Evolutionary conservation across 2,329 filamentous ascomycete species (phyloP), one percentile per base, ranked within the genome.

Genomic region (Penicillium italicum): DNA sequence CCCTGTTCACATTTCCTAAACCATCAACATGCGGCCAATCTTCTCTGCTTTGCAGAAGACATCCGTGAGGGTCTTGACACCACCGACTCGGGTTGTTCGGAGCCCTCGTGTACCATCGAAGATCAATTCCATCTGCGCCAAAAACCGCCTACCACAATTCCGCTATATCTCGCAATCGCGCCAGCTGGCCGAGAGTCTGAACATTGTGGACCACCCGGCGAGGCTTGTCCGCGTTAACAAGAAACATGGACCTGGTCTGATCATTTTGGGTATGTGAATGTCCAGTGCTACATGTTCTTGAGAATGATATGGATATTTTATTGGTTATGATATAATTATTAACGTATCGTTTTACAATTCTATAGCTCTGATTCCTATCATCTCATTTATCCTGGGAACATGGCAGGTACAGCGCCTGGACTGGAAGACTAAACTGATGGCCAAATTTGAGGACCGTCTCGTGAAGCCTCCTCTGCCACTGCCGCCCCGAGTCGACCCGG

Each of bases 321-420:
- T 1, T 37, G 18, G 9, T n/a, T 37, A 8, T 10, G 43, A 36
- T 20, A 51, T 24, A 48, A 43, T 28, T 9, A 26, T 55, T 66
- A 44, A 63, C 42, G 18, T n/a, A 22, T 40, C 11, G 10, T 38
- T 36, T n/a, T 44, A 20, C 14, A 18, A 16, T n/a, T n/a, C 4
- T 50, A 34, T 47, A 76, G 90, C 90, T 38, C 76, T 96, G 50
- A 97, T 99, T 67, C 94, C 94, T 46, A 76, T 96, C 57, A 97
- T 92, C 1, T 91, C 94, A 11, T 96, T 99, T 74, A 79, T 81
- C 52, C 85, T 99, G 16, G 94, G 94, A 30, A 90, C 90, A 61
- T 99, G 94, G 94, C 94, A 99, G 73, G 89, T 99, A 51, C 85
- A 96, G 72, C 88, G 94, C 11, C 83, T 99, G 1, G 85, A 87